Base-by-base conservation (phyloP, 2,329 filamentous ascomycete genomes). In the Xylaria sp. region DNA sequence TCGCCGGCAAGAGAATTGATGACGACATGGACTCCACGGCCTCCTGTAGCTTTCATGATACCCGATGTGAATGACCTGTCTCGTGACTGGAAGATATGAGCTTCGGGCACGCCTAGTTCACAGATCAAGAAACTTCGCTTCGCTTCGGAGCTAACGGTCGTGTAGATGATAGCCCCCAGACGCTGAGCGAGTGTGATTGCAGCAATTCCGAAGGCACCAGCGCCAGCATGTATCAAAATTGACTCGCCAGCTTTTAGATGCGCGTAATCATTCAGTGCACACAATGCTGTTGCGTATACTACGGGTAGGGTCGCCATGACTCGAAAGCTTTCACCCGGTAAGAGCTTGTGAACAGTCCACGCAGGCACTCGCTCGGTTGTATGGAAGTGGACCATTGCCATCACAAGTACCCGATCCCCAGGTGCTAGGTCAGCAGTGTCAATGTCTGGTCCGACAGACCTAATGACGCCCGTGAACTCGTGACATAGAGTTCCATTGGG, bases 121-220 rank as follows among this genome's bases (percentile, higher is more conserved):
- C 73, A 66, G 30, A 78, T 74, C 0, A 83, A 60, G 6, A 54
- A 75, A 0, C 69, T 53, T 0, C 45, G 24, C 56, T 75, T 75
- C 0, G n/a, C 54, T 2, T 70, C 47, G 0, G 71, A 70, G 0
- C 75, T 71, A 0, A 74, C 75, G 0, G 78, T 81, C 0, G 72
- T 69, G 58, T 77, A 81, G 1, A 81, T 73, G 8, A 21, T 21
- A 0, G 79, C 79, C 1, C 77, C 79, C 1, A 75, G 65, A 8
- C 72, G 64, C 39, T 77, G 71, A 1, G 76, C 76, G 0, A 82
- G 47, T 2, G 71, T 65, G n/a, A 82, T 80, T 1, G 77, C 75
- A 0, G 81, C 80, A 42, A 77, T 75, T 2, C 81, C 81, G 7
- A 82, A 67, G 5, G 74, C 78, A 11, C 80, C 79, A 4, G 79